Conservation (phyloP, 1,139 yeast genomes). For the Candida sojae region DNA sequence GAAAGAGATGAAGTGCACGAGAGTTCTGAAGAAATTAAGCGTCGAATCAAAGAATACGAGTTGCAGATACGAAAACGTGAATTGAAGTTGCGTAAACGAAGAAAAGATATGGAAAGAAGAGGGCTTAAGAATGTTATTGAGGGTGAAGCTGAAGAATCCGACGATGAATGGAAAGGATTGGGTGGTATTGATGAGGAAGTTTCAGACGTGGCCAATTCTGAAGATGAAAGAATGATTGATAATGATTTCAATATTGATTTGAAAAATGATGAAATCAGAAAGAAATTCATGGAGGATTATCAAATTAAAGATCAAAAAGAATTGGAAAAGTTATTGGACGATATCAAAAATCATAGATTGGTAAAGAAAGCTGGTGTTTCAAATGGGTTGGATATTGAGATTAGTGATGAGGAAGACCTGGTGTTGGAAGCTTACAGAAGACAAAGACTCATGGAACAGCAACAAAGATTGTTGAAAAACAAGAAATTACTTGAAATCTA, state of each 20-base stretch:
- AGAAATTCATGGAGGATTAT: slow-evolving; percentile 66
- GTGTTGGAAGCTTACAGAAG: slow-evolving; percentile 52
- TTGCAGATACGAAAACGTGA: slow-evolving; percentile 41
- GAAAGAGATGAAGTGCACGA: slow-evolving; percentile 22
- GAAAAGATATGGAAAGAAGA: slow-evolving; percentile 51
- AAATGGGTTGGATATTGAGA: slow-evolving; percentile 62
- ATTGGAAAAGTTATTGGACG: slow-evolving; percentile 75
- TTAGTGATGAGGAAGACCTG: slow-evolving; percentile 68
- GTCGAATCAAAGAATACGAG: slow-evolving; percentile 36
- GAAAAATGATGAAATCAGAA: slow-evolving; percentile 61
- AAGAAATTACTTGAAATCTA: slow-evolving; percentile 49
- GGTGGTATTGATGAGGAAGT: slow-evolving; percentile 82
- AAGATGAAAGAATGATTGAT: slow-evolving; percentile 81
- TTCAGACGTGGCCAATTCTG: slow-evolving; percentile 68
- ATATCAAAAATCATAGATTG: slow-evolving; percentile 80
- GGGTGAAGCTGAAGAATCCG: slow-evolving; percentile 94
- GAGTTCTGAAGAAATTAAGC: slow-evolving; percentile 29
- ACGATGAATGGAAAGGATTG: slow-evolving; percentile 91
- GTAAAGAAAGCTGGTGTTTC: slow-evolving; percentile 55
- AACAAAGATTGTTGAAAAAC: slow-evolving; percentile 55
- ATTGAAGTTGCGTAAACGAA: slow-evolving; percentile 35
- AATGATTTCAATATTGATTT: slow-evolving; percentile 62
- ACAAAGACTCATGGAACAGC: slow-evolving; percentile 57
- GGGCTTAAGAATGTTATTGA: slow-evolving; percentile 61
- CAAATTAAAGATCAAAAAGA: slow-evolving; percentile 67